Conservation (phyloP, 257 asterid genomes). For the Petunia secreta region DNA sequence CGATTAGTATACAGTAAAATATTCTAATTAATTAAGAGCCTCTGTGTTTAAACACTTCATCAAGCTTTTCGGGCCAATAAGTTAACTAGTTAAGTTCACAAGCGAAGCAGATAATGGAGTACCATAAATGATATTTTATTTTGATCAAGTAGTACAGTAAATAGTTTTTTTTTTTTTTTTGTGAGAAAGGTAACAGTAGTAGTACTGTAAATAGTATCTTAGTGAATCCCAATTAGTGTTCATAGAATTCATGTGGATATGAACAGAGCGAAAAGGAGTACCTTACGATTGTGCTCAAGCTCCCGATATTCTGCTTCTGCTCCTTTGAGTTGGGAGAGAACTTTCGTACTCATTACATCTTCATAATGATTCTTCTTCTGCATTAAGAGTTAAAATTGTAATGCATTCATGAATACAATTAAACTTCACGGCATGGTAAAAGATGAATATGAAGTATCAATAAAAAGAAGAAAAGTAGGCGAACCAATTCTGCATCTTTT, state of each 20-base stretch:
- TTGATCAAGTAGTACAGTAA: background rate
- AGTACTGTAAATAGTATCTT: background rate
- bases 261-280: conserved; percentile 29
- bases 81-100: conserved; percentile 3
- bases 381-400: conserved; percentile 24
- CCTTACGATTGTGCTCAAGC: conserved; percentile 73
- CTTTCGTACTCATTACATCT: conserved; percentile 49
- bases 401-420: conserved; percentile 4
- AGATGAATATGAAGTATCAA: conserved; percentile 31
- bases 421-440: background rate
- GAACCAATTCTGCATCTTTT: conserved; percentile 58
- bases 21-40: background rate
- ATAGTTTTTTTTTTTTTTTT: background rate
- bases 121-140: background rate
- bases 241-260: conserved; percentile 2
- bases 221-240: background rate
- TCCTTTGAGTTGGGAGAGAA: conserved; percentile 54
- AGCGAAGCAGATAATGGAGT: background rate
- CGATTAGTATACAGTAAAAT: conserved; percentile 8
- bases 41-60: conserved; percentile 20
- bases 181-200: no score
- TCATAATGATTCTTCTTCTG: conserved; percentile 75
- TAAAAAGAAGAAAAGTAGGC: conserved; percentile 23
- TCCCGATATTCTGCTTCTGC: conserved; percentile 58
- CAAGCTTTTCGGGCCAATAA: background rate